Evolutionary conservation across 192 early-diverging fungal species (phyloP).

Genomic region (Allomyces macrogynus): DNA sequence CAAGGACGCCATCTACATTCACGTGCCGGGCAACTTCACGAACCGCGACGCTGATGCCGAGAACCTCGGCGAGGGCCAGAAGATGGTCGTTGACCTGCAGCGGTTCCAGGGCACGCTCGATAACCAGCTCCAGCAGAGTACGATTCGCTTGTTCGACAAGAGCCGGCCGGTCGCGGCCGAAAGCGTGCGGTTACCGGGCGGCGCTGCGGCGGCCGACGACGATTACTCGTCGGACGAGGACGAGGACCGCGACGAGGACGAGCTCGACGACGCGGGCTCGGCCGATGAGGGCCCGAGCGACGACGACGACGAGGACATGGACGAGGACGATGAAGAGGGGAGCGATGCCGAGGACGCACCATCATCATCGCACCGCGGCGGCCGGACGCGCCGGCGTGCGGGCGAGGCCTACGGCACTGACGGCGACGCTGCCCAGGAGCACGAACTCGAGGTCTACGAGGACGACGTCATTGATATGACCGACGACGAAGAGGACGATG

Average conservation of each 20-base stretch:
- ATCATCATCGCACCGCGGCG: not conserved
- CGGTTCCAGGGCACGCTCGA: conserved; percentile 54
- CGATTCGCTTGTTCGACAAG: conserved; percentile 41
- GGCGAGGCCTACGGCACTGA: conserved; percentile 27
- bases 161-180: conserved; percentile 11
- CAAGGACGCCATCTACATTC: conserved; percentile 97
- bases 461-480: conserved; percentile 37
- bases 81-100: conserved; percentile 83
- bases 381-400: conserved; percentile 25
- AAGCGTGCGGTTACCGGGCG: conserved; percentile 9
- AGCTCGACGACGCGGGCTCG: conserved; percentile 14
- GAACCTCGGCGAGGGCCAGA: conserved; percentile 53
- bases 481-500: conserved; percentile 11
- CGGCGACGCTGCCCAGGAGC: not conserved
- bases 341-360: conserved; percentile 8
- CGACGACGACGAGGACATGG: conserved; percentile 14
- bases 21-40: conserved; percentile 69
- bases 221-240: conserved; percentile 27
- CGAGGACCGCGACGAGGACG: conserved; percentile 14
- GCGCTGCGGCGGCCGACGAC: conserved; percentile 27
- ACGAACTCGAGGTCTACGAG: not conserved
- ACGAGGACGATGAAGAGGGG: conserved; percentile 14
- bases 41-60: conserved; percentile 21
- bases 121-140: conserved; percentile 40
- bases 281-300: conserved; percentile 5